Percentiles rank a stretch among this genome's conserved stretches.
Conservation (phyloP, 116 monocot genomes). For the Dioscorea cayenensis region DNA sequence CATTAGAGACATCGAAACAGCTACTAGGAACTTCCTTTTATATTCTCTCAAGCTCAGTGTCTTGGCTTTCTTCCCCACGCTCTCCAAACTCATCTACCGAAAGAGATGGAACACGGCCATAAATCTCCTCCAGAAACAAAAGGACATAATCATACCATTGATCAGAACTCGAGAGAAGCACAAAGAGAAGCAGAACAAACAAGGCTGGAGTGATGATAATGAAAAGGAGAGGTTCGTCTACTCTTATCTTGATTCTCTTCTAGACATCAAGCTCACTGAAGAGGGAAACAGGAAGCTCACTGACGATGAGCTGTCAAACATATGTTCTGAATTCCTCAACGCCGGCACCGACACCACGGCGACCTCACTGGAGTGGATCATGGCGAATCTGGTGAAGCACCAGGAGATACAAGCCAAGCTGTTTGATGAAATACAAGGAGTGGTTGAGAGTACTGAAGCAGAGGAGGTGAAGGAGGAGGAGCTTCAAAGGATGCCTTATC, state of each 20-base stretch:
- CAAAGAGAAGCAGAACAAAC: not conserved
- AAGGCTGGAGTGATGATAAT: not conserved
- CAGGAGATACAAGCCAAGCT: not conserved
- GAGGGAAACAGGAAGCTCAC: slow-evolving; percentile 1
- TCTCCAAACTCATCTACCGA: not conserved
- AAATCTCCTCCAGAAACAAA: not conserved
- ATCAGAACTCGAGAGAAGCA: slow-evolving; percentile 7
- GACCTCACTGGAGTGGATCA: slow-evolving; percentile 7
- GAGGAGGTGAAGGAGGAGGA: not conserved
- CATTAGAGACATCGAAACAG: slow-evolving; percentile 7
- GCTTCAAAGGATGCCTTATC: slow-evolving; percentile 6
- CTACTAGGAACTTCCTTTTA: slow-evolving; percentile 1
- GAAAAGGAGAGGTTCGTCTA: not conserved
- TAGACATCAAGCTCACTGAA: slow-evolving; percentile 8
- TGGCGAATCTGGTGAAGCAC: not conserved
- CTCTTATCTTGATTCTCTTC: slow-evolving; percentile 12
- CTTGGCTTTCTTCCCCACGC: not conserved
- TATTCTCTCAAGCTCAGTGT: not conserved
- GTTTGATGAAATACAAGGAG: not conserved
- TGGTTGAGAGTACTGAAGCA: not conserved
- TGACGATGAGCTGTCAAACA: not conserved
- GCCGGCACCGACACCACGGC: slow-evolving; percentile 14
- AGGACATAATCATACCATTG: slow-evolving; percentile 8
- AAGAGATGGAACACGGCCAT: not conserved
- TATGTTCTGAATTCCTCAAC: slow-evolving; percentile 8